Evolutionary conservation across 1,139 yeast species (phyloP).

Genomic region (Petasospora fabianii): DNA sequence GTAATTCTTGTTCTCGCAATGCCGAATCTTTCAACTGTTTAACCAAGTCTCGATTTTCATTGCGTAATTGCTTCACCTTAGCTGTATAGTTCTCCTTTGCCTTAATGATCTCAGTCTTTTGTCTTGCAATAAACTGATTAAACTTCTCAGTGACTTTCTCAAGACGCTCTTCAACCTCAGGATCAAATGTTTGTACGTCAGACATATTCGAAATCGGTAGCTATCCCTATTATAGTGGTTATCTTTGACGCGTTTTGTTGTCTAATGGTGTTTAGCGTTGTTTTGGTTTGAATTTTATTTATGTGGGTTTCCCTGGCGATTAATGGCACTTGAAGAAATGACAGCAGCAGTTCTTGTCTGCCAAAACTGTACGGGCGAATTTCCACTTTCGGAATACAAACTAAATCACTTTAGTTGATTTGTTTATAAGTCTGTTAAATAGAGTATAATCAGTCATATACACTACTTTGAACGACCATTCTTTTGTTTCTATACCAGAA

Average conservation of each 20-base stretch:
- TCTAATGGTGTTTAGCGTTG: not conserved
- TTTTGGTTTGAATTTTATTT: too few species aligned
- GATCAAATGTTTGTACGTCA: slow-evolving; percentile 14
- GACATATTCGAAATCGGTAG: slow-evolving; percentile 9
- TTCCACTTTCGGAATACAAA: not conserved
- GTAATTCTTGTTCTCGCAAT: slow-evolving; percentile 26
- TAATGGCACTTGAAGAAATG: not conserved
- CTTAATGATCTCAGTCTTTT: slow-evolving; percentile 23
- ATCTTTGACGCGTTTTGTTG: slow-evolving; percentile 2
- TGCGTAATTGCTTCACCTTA: slow-evolving; percentile 19
- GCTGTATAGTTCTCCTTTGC: slow-evolving; percentile 24
- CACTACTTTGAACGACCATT: too few species aligned
- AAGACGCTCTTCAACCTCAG: slow-evolving; percentile 27
- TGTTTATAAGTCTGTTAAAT: too few species aligned
- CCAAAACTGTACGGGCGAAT: not conserved
- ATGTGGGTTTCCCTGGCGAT: too few species aligned
- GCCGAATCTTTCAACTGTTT: slow-evolving; percentile 23
- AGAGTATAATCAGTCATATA: too few species aligned
- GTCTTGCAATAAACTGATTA: slow-evolving; percentile 25
- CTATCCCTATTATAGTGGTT: too few species aligned
- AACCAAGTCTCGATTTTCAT: slow-evolving; percentile 27
- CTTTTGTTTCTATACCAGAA: not conserved
- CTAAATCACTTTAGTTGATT: too few species aligned
- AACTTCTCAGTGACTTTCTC: slow-evolving; percentile 26
- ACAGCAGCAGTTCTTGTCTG: not conserved